Conservation (phyloP, 495 filamentous ascomycete species). For the Chaetomium cochliodes region DNA sequence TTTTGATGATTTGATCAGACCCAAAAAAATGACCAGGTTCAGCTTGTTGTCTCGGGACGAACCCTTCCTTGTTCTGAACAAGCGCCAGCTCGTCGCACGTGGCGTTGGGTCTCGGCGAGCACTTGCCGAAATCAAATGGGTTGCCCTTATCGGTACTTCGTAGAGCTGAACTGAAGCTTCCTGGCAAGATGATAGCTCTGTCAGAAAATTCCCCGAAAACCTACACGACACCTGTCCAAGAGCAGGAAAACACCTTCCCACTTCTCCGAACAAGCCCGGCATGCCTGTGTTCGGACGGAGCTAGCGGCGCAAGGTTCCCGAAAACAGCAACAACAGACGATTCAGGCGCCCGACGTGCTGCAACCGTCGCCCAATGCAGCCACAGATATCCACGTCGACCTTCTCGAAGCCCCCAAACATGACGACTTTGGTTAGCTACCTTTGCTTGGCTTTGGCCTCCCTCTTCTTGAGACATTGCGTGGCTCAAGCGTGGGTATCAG, state of each 20-base stretch:
- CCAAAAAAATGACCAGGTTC: too few relatives aligned
- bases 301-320: background rate
- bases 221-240: background rate
- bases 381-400: background rate
- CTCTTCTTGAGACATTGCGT: background rate
- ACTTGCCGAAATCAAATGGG: background rate
- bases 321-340: slow-evolving; percentile 1
- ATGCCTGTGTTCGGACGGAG: background rate
- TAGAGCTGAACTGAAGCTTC: background rate
- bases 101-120: background rate
- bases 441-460: background rate
- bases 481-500: background rate
- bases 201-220: background rate
- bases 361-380: background rate
- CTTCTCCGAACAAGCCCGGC: too few relatives aligned
- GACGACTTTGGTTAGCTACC: background rate
- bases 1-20: too few relatives aligned
- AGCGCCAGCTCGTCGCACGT: slow-evolving; percentile 2
- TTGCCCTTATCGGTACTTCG: too few relatives aligned
- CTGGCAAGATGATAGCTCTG: background rate
- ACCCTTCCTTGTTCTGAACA: background rate
- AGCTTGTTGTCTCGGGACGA: background rate
- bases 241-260: background rate
- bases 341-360: background rate
- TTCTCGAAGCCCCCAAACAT: background rate